Evolutionary conservation across 257 asterid species (phyloP), one percentile per base, ranked within the genome.

Genomic region (Solanum appendiculatum): DNA sequence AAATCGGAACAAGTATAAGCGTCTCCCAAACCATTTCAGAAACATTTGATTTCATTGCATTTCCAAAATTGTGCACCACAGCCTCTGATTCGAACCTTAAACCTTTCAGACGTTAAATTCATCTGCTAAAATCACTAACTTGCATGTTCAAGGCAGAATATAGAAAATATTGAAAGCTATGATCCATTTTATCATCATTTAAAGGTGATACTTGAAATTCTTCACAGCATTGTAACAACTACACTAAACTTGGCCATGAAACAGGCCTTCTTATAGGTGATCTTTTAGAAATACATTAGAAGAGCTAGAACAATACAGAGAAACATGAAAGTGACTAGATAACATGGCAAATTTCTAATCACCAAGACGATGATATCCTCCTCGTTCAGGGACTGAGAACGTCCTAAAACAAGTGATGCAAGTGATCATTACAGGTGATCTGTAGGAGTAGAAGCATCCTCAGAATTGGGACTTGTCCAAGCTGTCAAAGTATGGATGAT

Each of bases 401-500:
- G 60, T 72, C 51, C 21, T 31, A 27, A 63, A 39, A 48, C 48
- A 80, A 80, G 66, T 42, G 84, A 42, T 40, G 60, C 25, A 16
- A 46, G 14, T n/a, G 69, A 23, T 31, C 77, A 23, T 42, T 21
- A 31, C 7, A 48, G 66, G 37, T 69, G 81, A 88, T 77, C 20
- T 12, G 21, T 1, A 3, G 39, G 21, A 23, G 33, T 64, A 40
- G 73, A 83, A 18, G 68, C 82, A 63, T 39, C 88, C 82, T 95
- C 94, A 95, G 90, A 91, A 96, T 89, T 96, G 99, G 56, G 97
- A 93, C 88, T 93, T 95, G 86, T 96, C 99, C 94, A 96, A 92
- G 92, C 93, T 90, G 87, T 96, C 95, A n/a, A 96, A 96, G 92
- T 92, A 96, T n/a, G 97, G 97, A 88, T 96, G 99, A 36, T 95